phyloP scores from a whole-genome alignment of 164 flowering plant species.

The Malania oleifera region DNA sequence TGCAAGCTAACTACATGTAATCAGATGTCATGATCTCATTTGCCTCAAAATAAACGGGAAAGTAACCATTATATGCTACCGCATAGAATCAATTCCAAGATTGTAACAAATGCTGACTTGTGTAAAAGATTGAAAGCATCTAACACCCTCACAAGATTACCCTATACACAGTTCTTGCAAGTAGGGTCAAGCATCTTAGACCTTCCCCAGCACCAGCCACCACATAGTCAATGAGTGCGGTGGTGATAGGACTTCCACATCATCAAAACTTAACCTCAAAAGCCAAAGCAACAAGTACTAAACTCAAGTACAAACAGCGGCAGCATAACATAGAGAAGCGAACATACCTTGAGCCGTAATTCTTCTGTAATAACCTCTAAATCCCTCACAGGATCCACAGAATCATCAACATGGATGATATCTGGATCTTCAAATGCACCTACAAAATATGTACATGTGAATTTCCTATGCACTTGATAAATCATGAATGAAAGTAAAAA shows the following conservation, averaged over 20 bases:
- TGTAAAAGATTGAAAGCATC: too few relatives aligned
- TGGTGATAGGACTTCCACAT: too few relatives aligned
- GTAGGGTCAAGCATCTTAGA: too few relatives aligned
- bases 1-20: too few relatives aligned
- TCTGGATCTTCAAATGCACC: slow-evolving; percentile 99
- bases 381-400: slow-evolving; percentile 96
- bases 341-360: slow-evolving; percentile 71
- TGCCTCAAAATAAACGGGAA: too few relatives aligned
- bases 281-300: background rate
- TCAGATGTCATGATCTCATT: too few relatives aligned
- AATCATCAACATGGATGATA: slow-evolving; percentile 91
- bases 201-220: too few relatives aligned
- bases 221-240: background rate
- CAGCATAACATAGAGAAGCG: background rate
- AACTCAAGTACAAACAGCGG: background rate
- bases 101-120: too few relatives aligned
- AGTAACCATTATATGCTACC: too few relatives aligned
- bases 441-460: slow-evolving; percentile 19
- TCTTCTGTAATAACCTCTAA: slow-evolving; percentile 80
- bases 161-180: too few relatives aligned
- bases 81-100: too few relatives aligned
- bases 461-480: background rate
- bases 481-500: background rate
- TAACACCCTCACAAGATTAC: too few relatives aligned
- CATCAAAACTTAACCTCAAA: background rate